A percentile compares a stretch with the other conserved stretches of the same genome.
These are phyloP conservation scores for Rhodotorula mucilaginosa DNA, from an alignment of 1,284 basidiomycete genomes.

Conservation along the genomic window DNA sequence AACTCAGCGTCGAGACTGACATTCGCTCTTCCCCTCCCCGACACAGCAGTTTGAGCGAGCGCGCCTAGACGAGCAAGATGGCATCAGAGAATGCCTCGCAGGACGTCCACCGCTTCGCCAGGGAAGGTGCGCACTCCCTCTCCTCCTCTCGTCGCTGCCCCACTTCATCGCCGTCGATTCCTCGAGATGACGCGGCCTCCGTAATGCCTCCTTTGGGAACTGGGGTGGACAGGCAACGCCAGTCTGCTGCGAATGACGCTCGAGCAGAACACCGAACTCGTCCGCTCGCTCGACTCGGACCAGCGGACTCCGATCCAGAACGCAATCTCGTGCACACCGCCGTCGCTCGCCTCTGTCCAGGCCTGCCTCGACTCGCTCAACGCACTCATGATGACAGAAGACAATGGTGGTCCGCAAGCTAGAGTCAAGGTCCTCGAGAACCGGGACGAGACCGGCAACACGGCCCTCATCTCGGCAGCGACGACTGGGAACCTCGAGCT, in stretches of 20 bases:
- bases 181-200: constrained; percentile 14
- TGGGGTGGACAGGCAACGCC: constrained; percentile 15
- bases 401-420: constrained; percentile 17
- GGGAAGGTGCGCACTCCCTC: constrained; percentile 28
- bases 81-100: neutral
- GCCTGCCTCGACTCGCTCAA: constrained; percentile 69
- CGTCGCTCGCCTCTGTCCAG: constrained; percentile 64
- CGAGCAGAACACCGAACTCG: constrained; percentile 15
- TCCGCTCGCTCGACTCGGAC: constrained; percentile 53
- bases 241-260: constrained; percentile 25
- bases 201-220: neutral
- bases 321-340: constrained; percentile 66
- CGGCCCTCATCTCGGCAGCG: constrained; percentile 84
- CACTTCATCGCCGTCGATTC: neutral
- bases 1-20: neutral
- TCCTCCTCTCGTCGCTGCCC: neutral
- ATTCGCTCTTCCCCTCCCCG: neutral
- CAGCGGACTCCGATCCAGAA: constrained; percentile 85
- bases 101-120: constrained; percentile 34
- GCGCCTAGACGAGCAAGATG: neutral
- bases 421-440: constrained; percentile 37
- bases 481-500: constrained; percentile 77
- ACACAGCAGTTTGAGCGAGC: too few species aligned
- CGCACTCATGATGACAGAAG: constrained; percentile 60
- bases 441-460: constrained; percentile 74